Conservation (phyloP, 768 basidiomycete genomes). For the Termitomyces sp. region DNA sequence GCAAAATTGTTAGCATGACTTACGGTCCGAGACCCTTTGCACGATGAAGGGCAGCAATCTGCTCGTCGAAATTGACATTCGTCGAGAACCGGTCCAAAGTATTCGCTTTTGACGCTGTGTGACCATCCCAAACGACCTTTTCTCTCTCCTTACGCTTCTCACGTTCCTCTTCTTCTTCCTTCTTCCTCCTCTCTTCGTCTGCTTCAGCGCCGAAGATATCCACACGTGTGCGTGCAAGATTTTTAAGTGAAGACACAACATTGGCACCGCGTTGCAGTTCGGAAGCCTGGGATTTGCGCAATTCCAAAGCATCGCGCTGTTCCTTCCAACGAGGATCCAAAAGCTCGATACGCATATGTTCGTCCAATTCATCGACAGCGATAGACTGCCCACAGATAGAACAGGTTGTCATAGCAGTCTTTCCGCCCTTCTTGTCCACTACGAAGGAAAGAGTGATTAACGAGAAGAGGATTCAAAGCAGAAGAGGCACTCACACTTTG, state of each 20-base stretch:
- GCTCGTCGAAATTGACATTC: constrained; percentile 94
- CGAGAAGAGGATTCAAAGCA: not conserved
- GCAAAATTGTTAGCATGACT: constrained; percentile 27
- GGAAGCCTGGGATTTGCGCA: constrained; percentile 85
- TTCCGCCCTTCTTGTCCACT: constrained; percentile 68
- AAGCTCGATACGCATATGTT: constrained; percentile 97
- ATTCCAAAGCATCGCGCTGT: constrained; percentile 84
- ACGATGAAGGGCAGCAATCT: constrained; percentile 95
- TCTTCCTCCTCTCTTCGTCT: constrained; percentile 86
- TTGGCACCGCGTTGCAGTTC: constrained; percentile 90
- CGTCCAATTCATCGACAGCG: constrained; percentile 91
- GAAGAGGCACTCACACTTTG: constrained; percentile 63
- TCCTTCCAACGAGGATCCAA: constrained; percentile 99
- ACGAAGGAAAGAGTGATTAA: constrained; percentile 7
- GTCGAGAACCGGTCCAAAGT: constrained; percentile 93
- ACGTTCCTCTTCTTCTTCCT: constrained; percentile 83
- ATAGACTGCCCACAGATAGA: constrained; percentile 95
- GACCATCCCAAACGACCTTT: constrained; percentile 98
- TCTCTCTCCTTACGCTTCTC: constrained; percentile 84
- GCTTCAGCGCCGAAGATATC: constrained; percentile 96
- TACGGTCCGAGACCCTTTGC: constrained; percentile 88
- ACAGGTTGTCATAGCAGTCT: constrained; percentile 80
- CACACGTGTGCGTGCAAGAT: constrained; percentile 91
- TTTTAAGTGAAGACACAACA: constrained; percentile 89
- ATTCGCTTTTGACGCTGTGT: constrained; percentile 89